These are phyloP conservation scores for Marasmius sp. DNA, from an alignment of 1,284 basidiomycete genomes.

Conservation along the genomic window DNA sequence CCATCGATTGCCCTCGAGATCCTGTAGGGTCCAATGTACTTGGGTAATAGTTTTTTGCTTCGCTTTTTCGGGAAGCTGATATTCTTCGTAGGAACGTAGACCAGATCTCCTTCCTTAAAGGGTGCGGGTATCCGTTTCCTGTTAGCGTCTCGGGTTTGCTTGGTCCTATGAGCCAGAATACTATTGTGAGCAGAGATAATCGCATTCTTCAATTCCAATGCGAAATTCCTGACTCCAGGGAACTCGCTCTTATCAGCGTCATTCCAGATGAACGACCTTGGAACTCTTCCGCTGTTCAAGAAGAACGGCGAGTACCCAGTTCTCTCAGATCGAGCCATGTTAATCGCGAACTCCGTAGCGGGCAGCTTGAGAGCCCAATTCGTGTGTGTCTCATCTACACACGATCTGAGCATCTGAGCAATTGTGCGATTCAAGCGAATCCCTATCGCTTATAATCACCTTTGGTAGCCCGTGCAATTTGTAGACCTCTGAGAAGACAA, in stretches of 20 bases:
- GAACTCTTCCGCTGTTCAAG: conserved; percentile 21
- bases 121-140: conserved; percentile 7
- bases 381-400: conserved; percentile 10
- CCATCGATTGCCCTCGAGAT: conserved; percentile 24
- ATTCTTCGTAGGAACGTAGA: conserved; percentile 30
- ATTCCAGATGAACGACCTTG: conserved; percentile 24
- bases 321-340: conserved; percentile 20
- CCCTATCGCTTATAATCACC: too few species aligned
- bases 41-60: conserved; percentile 24
- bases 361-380: conserved; percentile 19
- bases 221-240: conserved; percentile 20
- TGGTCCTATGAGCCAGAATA: conserved; percentile 20
- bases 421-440: too few species aligned
- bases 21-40: conserved; percentile 29
- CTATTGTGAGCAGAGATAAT: conserved; percentile 22
- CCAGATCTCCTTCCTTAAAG: conserved; percentile 21
- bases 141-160: conserved; percentile 26
- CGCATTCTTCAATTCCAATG: conserved; percentile 17
- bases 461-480: too few species aligned
- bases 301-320: conserved; percentile 33
- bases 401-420: conserved; percentile 5
- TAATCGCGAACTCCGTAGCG: conserved; percentile 20
- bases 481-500: too few species aligned
- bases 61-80: conserved; percentile 23
- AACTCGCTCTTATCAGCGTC: conserved; percentile 8